Conservation (phyloP, 306 rosid species). For the Cucumis sativus region DNA sequence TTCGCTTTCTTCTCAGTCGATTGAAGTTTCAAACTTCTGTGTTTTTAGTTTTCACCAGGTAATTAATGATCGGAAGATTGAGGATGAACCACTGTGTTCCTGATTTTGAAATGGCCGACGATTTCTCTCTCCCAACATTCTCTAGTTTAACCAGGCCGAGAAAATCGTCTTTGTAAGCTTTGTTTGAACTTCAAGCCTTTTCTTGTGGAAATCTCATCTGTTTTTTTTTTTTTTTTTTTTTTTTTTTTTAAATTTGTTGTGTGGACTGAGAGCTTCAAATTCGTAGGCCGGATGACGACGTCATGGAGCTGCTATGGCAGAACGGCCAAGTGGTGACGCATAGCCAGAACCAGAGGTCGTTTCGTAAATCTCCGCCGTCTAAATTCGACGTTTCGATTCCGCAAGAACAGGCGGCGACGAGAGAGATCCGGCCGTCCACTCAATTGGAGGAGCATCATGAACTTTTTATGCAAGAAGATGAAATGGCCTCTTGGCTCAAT, state of each 20-base stretch:
- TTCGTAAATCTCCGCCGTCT: constrained; percentile 9
- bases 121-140: constrained; percentile 22
- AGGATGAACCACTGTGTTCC: constrained; percentile 62
- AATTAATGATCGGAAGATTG: neutral
- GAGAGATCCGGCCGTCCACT: constrained; percentile 28
- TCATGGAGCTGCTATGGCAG: constrained; percentile 78
- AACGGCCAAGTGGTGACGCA: constrained; percentile 61
- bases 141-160: constrained; percentile 20
- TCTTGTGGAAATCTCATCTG: neutral
- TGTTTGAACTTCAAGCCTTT: neutral
- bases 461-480: constrained; percentile 65
- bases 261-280: neutral
- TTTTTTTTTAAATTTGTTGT: neutral
- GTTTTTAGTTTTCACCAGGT: neutral
- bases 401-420: constrained; percentile 11
- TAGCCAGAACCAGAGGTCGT: constrained; percentile 48
- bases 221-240: neutral
- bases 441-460: constrained; percentile 16
- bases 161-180: constrained; percentile 34
- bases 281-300: constrained; percentile 51
- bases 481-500: constrained; percentile 69
- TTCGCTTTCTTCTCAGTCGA: neutral
- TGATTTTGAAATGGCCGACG: constrained; percentile 45
- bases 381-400: constrained; percentile 20
- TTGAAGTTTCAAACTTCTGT: neutral